These are phyloP conservation scores for Pichia sp. DNA, from an alignment of 1,139 yeast species.

Conservation along the genomic window DNA sequence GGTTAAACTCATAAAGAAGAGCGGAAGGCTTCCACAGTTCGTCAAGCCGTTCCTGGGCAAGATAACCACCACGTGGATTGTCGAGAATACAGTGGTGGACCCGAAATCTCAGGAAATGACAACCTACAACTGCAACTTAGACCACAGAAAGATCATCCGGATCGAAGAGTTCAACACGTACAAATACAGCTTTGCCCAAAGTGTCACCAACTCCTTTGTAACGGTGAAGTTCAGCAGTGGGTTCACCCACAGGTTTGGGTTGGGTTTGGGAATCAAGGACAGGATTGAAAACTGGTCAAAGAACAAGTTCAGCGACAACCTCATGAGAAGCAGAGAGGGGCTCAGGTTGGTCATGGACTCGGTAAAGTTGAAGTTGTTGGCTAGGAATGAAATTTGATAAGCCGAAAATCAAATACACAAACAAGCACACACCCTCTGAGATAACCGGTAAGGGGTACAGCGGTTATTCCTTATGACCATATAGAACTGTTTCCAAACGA, in stretches of 20 bases:
- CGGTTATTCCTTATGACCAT: not conserved
- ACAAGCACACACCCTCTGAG: too few relatives aligned
- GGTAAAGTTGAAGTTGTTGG: constrained; percentile 24
- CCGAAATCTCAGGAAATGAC: constrained; percentile 52
- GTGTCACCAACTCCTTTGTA: constrained; percentile 40
- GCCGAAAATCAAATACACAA: not conserved
- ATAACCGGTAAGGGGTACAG: too few relatives aligned
- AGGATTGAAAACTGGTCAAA: constrained; percentile 83
- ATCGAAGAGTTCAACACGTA: constrained; percentile 76
- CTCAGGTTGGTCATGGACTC: constrained; percentile 73
- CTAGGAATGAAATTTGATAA: constrained; percentile 1
- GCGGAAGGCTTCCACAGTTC: constrained; percentile 79
- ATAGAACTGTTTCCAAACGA: not conserved
- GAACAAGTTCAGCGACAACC: constrained; percentile 61
- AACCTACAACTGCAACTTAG: constrained; percentile 80
- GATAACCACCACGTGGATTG: constrained; percentile 73
- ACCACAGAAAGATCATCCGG: constrained; percentile 73
- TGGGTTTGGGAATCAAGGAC: constrained; percentile 51
- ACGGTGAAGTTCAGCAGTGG: constrained; percentile 70
- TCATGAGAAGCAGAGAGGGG: constrained; percentile 65
- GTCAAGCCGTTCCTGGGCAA: constrained; percentile 72
- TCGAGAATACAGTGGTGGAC: constrained; percentile 76
- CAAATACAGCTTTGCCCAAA: constrained; percentile 31
- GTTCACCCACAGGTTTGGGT: constrained; percentile 39
- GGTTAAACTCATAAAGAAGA: constrained; percentile 71